A percentile compares a stretch with the other conserved stretches of the same genome.
phyloP scores from a whole-genome alignment of 495 filamentous ascomycete genomes.

The Chaetomium cochliodes region DNA sequence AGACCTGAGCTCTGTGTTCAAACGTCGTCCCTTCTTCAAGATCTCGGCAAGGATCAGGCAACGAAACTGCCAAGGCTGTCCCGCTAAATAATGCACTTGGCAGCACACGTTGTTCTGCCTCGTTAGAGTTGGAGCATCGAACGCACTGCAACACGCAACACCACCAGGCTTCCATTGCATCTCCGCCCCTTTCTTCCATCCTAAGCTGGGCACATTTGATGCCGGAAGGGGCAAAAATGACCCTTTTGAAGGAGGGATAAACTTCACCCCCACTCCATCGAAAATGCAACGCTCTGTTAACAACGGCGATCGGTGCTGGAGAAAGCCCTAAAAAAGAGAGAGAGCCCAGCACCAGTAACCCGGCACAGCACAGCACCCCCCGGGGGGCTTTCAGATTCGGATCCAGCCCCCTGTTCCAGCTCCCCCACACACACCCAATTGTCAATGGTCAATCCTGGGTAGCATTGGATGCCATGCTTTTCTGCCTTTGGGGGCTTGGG shows the following conservation, averaged over 20 bases:
- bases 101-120: background rate
- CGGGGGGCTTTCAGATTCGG: background rate
- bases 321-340: background rate
- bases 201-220: background rate
- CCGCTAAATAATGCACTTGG: conserved; percentile 3
- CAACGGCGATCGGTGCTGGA: background rate
- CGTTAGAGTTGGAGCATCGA: background rate
- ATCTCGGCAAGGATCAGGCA: background rate
- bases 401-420: background rate
- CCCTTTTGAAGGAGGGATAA: background rate
- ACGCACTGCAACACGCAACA: too few species aligned
- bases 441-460: conserved; percentile 4
- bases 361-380: background rate
- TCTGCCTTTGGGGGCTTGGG: background rate
- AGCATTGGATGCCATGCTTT: background rate
- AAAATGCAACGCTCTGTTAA: background rate
- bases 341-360: too few species aligned
- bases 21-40: background rate
- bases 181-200: background rate
- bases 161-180: too few species aligned
- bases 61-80: conserved; percentile 2
- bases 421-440: conserved; percentile 12
- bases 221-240: background rate
- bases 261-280: background rate
- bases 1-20: background rate